These are phyloP conservation scores for Komagataella kurtzmanii DNA, from an alignment of 805 yeast species.

Conservation along the genomic window DNA sequence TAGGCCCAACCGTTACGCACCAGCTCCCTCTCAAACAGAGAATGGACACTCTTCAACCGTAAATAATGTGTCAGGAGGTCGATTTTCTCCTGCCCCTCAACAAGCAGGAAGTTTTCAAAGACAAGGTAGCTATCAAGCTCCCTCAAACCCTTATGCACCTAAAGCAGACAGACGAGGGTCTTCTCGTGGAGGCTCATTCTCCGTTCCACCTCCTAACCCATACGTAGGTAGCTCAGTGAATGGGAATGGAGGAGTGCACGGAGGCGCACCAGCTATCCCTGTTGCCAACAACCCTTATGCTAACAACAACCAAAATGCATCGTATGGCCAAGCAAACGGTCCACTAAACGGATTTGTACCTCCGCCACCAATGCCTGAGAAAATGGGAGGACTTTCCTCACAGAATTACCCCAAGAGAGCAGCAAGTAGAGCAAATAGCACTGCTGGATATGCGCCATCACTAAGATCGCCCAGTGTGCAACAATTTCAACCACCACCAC, in stretches of 20 bases:
- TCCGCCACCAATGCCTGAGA: conserved; percentile 1
- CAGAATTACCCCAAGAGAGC: not conserved
- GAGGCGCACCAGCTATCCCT: not conserved
- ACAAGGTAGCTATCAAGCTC: not conserved
- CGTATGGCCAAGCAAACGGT: not conserved
- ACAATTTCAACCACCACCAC: conserved; percentile 9
- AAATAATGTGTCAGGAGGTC: not conserved
- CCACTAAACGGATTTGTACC: not conserved
- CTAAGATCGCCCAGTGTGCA: conserved; percentile 1
- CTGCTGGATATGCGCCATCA: not conserved
- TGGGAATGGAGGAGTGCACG: not conserved
- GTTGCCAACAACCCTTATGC: not conserved
- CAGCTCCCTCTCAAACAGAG: conserved; percentile 7
- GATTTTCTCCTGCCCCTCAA: not conserved
- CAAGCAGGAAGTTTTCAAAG: not conserved
- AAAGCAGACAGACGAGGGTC: not conserved
- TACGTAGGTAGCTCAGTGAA: not conserved
- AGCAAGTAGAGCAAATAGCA: not conserved
- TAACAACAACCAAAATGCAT: not conserved
- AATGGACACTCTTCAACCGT: not conserved
- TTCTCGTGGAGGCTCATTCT: not conserved
- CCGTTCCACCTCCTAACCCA: not conserved
- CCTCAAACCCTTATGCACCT: not conserved
- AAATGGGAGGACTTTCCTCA: not conserved
- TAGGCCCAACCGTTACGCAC: conserved; percentile 2